Percentiles rank a stretch among this genome's conserved stretches.
Evolutionary conservation across 805 yeast genomes (phyloP).

Genomic region (Pichia manshurica): DNA sequence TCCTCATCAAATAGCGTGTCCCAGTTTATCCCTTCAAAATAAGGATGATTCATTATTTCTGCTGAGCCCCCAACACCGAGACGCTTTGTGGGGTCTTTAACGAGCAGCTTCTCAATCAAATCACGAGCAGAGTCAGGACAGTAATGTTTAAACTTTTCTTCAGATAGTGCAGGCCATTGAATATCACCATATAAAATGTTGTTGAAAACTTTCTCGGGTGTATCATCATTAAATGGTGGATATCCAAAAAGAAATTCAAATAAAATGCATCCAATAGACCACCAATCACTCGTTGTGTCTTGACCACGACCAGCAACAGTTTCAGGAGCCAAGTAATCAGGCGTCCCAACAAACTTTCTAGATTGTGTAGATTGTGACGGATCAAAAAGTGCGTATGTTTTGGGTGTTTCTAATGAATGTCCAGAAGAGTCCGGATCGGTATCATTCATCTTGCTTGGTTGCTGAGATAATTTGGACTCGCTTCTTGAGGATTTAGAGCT

Average conservation of each 20-base stretch:
- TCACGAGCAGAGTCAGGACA: conserved; percentile 70
- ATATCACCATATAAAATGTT: conserved; percentile 70
- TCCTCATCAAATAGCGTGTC: conserved; percentile 57
- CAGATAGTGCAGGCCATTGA: conserved; percentile 74
- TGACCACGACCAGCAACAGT: conserved; percentile 82
- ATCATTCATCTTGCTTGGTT: not conserved
- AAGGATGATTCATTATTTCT: conserved; percentile 76
- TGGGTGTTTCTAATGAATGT: conserved; percentile 24
- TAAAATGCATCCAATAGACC: conserved; percentile 95
- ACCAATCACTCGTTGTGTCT: conserved; percentile 90
- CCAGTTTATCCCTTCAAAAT: conserved; percentile 74
- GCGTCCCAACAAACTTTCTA: conserved; percentile 87
- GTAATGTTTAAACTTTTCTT: conserved; percentile 44
- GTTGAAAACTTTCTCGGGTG: conserved; percentile 76
- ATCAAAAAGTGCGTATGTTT: conserved; percentile 61
- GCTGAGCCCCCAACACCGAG: conserved; percentile 74
- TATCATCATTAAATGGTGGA: conserved; percentile 86
- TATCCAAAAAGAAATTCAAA: conserved; percentile 89
- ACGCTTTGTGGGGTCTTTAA: conserved; percentile 58
- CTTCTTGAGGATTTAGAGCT: conserved; percentile 29
- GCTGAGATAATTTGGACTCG: not conserved
- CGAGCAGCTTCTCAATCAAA: conserved; percentile 57
- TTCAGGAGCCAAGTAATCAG: conserved; percentile 96
- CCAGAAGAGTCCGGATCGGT: conserved; percentile 5
- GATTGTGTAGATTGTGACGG: conserved; percentile 46